Percentiles rank a stretch among this genome's conserved stretches.
Conservation (phyloP, 208 protist species). For the Trypanosoma scelopori region DNA sequence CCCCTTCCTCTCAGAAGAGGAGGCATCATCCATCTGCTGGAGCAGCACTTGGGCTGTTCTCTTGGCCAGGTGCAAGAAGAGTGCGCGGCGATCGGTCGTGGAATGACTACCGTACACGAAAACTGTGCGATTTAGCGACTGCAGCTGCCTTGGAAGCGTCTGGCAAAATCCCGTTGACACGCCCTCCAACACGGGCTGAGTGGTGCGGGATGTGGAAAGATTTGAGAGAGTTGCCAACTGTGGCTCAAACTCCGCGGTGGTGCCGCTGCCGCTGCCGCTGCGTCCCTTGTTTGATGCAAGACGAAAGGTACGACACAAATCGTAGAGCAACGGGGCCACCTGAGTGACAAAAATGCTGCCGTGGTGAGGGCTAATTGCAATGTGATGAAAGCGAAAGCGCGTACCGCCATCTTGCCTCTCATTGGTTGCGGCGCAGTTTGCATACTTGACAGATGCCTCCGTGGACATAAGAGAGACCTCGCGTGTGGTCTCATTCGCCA, state of each 20-base stretch:
- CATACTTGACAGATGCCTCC: slow-evolving; percentile 17
- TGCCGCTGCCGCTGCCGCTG: background rate
- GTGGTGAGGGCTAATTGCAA: slow-evolving; percentile 36
- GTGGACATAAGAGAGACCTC: slow-evolving; percentile 25
- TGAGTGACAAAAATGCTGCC: slow-evolving; percentile 28
- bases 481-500: slow-evolving; percentile 24
- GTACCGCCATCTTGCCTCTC: slow-evolving; percentile 1
- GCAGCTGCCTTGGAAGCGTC: background rate
- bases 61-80: slow-evolving; percentile 27
- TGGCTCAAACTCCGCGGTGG: background rate
- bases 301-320: slow-evolving; percentile 26
- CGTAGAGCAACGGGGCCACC: slow-evolving; percentile 34
- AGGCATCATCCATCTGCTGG: slow-evolving; percentile 1
- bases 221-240: background rate
- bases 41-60: slow-evolving; percentile 8
- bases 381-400: slow-evolving; percentile 30
- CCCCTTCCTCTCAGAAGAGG: background rate
- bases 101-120: slow-evolving; percentile 29
- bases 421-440: background rate
- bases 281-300: background rate
- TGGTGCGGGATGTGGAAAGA: background rate
- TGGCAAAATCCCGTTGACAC: background rate
- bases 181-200: slow-evolving; percentile 1
- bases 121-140: slow-evolving; percentile 16
- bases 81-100: slow-evolving; percentile 21